phyloP scores from a whole-genome alignment of 345 rosid species.

The Boechera retrofracta region DNA sequence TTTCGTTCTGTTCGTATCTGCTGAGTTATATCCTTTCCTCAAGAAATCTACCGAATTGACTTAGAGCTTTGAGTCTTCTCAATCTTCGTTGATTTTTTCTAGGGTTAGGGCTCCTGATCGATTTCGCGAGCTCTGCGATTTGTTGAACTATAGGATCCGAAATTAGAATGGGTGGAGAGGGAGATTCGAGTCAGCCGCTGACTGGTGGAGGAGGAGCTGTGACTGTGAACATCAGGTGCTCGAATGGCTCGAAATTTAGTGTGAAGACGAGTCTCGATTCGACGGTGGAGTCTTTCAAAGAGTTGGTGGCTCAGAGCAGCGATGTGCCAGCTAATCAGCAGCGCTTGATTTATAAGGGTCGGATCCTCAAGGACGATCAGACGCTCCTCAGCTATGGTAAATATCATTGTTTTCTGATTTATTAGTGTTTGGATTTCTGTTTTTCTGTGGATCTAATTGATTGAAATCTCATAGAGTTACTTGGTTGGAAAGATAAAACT shows the following conservation, averaged over 20 bases:
- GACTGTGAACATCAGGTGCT: slow-evolving; percentile 63
- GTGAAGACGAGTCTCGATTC: slow-evolving; percentile 61
- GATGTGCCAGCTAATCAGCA: slow-evolving; percentile 82
- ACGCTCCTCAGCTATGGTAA: slow-evolving; percentile 76
- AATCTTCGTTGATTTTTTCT: slow-evolving; percentile 16
- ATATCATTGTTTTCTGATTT: not conserved
- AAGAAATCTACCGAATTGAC: slow-evolving; percentile 39
- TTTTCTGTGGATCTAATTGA: slow-evolving; percentile 16
- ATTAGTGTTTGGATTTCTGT: slow-evolving; percentile 33
- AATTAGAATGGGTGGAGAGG: slow-evolving; percentile 55
- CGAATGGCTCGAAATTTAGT: slow-evolving; percentile 66
- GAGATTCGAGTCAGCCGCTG: slow-evolving; percentile 66
- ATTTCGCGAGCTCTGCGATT: slow-evolving; percentile 19
- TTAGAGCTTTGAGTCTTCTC: slow-evolving; percentile 12
- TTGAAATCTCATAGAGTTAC: slow-evolving; percentile 7
- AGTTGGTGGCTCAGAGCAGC: slow-evolving; percentile 61
- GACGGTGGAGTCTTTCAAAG: slow-evolving; percentile 66
- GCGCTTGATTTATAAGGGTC: slow-evolving; percentile 84
- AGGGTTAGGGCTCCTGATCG: slow-evolving; percentile 37
- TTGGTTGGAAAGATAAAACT: slow-evolving; percentile 25
- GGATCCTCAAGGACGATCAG: slow-evolving; percentile 82
- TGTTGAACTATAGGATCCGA: slow-evolving; percentile 4
- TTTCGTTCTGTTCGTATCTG: slow-evolving; percentile 16
- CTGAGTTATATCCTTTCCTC: slow-evolving; percentile 32
- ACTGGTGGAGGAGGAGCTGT: slow-evolving; percentile 47